Percentiles rank a stretch among this genome's conserved stretches.
Conservation (phyloP, 176 grass and related monocot genomes). For the Chloris gayana region DNA sequence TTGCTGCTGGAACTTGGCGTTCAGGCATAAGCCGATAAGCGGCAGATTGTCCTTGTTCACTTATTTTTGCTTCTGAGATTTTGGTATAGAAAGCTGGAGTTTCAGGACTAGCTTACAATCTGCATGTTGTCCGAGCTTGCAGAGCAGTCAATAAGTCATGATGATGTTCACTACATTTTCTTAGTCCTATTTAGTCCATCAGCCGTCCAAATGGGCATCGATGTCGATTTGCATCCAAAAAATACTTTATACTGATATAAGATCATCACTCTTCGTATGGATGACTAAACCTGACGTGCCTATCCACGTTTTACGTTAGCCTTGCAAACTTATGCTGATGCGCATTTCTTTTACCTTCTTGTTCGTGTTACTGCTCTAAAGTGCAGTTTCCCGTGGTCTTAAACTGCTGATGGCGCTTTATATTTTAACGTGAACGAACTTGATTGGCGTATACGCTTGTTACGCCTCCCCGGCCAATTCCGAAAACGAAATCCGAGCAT, state of each 20-base stretch:
- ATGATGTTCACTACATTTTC: too few relatives aligned
- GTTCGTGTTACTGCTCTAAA: neutral
- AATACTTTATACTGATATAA: neutral
- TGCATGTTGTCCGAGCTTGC: neutral
- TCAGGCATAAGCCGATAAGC: slow-evolving; percentile 42
- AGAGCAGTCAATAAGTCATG: neutral
- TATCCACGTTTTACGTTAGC: neutral
- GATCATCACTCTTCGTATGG: neutral
- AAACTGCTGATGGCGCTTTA: neutral
- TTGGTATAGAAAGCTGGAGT: neutral
- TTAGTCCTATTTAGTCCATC: neutral
- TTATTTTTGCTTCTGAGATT: neutral
- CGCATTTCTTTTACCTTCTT: too few relatives aligned
- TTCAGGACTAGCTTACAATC: neutral
- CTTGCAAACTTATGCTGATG: neutral
- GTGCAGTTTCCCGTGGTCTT: neutral
- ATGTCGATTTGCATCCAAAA: neutral
- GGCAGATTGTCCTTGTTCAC: neutral
- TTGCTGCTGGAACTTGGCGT: slow-evolving; percentile 63
- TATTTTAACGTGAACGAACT: neutral
- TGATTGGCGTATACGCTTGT: neutral
- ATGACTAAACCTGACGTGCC: too few relatives aligned
- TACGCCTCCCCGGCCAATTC: neutral
- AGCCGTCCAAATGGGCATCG: neutral
- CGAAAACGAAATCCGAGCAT: slow-evolving; percentile 45